A percentile compares a stretch with the other conserved stretches of the same genome.
These are phyloP conservation scores for Zopfia rhizophila DNA, from an alignment of 2,329 filamentous ascomycete genomes.

Conservation along the genomic window DNA sequence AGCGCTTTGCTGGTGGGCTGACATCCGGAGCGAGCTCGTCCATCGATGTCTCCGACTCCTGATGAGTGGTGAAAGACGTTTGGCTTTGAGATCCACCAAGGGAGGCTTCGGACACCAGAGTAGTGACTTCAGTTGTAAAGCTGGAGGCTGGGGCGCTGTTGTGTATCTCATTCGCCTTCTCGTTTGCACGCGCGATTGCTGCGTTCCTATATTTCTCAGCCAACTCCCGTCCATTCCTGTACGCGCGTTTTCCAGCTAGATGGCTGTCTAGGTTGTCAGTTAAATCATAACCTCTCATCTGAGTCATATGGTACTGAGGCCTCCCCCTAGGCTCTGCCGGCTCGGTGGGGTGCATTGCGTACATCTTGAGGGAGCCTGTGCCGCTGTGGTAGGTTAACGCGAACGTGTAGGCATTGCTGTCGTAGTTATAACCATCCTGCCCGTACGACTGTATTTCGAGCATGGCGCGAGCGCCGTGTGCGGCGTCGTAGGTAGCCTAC, in stretches of 20 bases:
- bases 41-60: background rate
- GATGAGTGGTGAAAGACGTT: background rate
- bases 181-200: conserved; percentile 26
- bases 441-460: conserved; percentile 31
- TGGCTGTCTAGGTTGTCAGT: conserved; percentile 22
- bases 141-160: conserved; percentile 2
- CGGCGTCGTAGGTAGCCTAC: conserved; percentile 52
- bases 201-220: conserved; percentile 29
- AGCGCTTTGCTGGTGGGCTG: conserved; percentile 1
- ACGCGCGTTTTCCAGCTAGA: conserved; percentile 27
- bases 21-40: conserved; percentile 1
- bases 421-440: conserved; percentile 19
- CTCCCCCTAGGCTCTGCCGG: conserved; percentile 19
- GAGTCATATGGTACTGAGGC: conserved; percentile 31
- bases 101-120: background rate
- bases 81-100: conserved; percentile 4
- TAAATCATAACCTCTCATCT: conserved; percentile 23
- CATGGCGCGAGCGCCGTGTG: conserved; percentile 39
- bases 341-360: conserved; percentile 30
- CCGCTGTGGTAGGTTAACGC: conserved; percentile 30
- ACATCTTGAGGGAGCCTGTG: conserved; percentile 26
- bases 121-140: conserved; percentile 3
- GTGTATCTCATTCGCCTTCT: conserved; percentile 10
- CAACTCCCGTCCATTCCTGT: conserved; percentile 30
- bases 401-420: conserved; percentile 33